Base-by-base conservation (phyloP, 177 flowering plant species). In the Vitis hybrid region DNA sequence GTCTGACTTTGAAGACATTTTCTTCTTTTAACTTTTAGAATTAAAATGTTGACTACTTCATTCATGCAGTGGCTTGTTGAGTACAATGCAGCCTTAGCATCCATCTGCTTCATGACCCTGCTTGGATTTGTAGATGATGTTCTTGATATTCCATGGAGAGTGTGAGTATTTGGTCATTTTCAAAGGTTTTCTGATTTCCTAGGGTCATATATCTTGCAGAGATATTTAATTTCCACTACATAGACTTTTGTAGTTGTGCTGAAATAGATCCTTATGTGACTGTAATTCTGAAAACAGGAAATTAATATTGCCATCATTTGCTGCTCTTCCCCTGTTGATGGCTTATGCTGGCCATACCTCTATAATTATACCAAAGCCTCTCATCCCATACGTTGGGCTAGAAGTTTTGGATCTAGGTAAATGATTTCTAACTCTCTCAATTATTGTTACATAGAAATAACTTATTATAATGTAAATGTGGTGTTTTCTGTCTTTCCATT, bases 291-390 rank as follows among this genome's bases (percentile, higher is more conserved):
- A 72, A 76, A 74, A 63, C 91, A 89, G 91, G 82, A 89, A 89
- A 76, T 62, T 89, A 48, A 60, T 87, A 48, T 73, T 93, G 74
- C 98, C 99, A 39, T 84, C 97, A 60, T 73, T 95, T 84, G 97
- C 97, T 70, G 86, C 98, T 54, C 95, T 95, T 75, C 97, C 97
- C 15, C 79, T 91, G 77, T 72, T 95, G 84, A 91, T 95, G 99
- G 99, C 99, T 30, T 95, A 95, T 88, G 98, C 98, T 77, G 99
- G 99, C 50, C 97, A 89, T 75, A 93, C 99, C 51, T 85, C 97
- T 60, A 89, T 95, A 23, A 69, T 95, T 23, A 85, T 95, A 66
- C 99, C 99, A 75, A 95, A 95, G 83, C 99, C 99, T 71, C 87
- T 95, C 14, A 75, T 84, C 78, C 88, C 89, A 62, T 82, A 84